Percentiles rank a stretch among this genome's conserved stretches.
These are phyloP conservation scores for Amborella trichopoda DNA, from an alignment of 164 flowering plant species.

Conservation along the genomic window DNA sequence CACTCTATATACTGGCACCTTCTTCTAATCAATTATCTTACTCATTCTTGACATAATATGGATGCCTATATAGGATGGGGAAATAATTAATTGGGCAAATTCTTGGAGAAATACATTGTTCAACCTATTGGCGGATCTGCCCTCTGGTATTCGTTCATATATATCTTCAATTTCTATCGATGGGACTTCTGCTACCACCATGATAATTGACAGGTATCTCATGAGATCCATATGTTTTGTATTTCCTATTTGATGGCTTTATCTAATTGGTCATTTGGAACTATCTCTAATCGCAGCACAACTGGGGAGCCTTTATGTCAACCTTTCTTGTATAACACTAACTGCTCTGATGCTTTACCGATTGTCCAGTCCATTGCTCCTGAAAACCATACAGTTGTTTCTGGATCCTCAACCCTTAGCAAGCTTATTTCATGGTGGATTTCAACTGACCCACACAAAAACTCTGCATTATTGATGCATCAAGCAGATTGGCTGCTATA, in stretches of 20 bases:
- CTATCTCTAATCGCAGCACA: slow-evolving; percentile 30
- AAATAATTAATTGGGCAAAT: slow-evolving; percentile 47
- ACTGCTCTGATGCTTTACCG: slow-evolving; percentile 82
- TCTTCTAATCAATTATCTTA: not conserved
- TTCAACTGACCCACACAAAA: slow-evolving; percentile 24
- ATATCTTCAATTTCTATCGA: slow-evolving; percentile 75
- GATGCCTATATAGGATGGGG: slow-evolving; percentile 66
- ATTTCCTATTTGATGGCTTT: not conserved
- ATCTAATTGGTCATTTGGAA: not conserved
- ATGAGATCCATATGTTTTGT: not conserved
- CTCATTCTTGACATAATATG: slow-evolving; percentile 4
- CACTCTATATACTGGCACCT: not conserved
- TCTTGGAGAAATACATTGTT: slow-evolving; percentile 75
- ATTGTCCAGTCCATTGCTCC: slow-evolving; percentile 75
- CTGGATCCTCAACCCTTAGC: slow-evolving; percentile 79
- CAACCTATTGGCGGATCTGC: slow-evolving; percentile 60
- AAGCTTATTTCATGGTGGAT: slow-evolving; percentile 92
- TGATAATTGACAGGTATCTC: slow-evolving; percentile 69
- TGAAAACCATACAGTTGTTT: slow-evolving; percentile 80
- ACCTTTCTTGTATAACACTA: slow-evolving; percentile 76
- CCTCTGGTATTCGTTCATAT: slow-evolving; percentile 32
- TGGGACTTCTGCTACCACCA: slow-evolving; percentile 93
- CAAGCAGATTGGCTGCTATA: slow-evolving; percentile 95
- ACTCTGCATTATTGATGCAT: slow-evolving; percentile 61
- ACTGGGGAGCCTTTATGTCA: slow-evolving; percentile 68